Conservation (phyloP, 2,329 filamentous ascomycete genomes). For the Macrophomina tecta region DNA sequence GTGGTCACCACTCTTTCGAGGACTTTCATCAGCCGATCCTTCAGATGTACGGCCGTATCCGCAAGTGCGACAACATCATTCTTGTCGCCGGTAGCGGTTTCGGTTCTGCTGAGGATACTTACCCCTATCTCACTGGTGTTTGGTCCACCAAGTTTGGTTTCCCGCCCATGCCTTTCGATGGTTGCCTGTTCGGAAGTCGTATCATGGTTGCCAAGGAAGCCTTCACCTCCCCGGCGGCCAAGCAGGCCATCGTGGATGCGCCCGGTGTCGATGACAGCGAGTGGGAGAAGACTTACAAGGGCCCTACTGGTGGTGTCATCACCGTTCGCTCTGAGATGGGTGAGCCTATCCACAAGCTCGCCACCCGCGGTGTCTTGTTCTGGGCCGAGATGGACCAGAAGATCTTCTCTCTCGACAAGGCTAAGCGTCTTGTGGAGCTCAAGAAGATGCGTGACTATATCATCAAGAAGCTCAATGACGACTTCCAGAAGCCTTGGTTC, state of each 20-base stretch:
- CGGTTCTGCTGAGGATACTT: constrained; percentile 54
- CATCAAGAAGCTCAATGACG: constrained; percentile 54
- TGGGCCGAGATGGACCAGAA: constrained; percentile 99
- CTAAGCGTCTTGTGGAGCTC: constrained; percentile 55
- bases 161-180: constrained; percentile 56
- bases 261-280: constrained; percentile 50
- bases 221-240: constrained; percentile 51
- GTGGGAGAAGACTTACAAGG: constrained; percentile 60
- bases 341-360: constrained; percentile 98
- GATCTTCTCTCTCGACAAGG: constrained; percentile 95
- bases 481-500: constrained; percentile 59
- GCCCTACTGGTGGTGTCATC: constrained; percentile 88
- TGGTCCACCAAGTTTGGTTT: constrained; percentile 53
- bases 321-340: constrained; percentile 99
- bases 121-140: constrained; percentile 53
- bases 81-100: constrained; percentile 57
- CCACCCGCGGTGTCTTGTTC: constrained; percentile 92
- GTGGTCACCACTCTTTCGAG: constrained; percentile 58
- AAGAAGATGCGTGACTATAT: constrained; percentile 54
- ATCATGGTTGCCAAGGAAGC: constrained; percentile 57
- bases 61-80: constrained; percentile 53
- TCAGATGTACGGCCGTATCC: constrained; percentile 52
- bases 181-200: constrained; percentile 54
- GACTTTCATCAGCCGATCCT: constrained; percentile 58
- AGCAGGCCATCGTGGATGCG: constrained; percentile 53